A percentile compares a stretch with the other conserved stretches of the same genome.
These are phyloP conservation scores for Blastocystis sp. DNA, from an alignment of 352 stramenopile species.

Conservation along the genomic window DNA sequence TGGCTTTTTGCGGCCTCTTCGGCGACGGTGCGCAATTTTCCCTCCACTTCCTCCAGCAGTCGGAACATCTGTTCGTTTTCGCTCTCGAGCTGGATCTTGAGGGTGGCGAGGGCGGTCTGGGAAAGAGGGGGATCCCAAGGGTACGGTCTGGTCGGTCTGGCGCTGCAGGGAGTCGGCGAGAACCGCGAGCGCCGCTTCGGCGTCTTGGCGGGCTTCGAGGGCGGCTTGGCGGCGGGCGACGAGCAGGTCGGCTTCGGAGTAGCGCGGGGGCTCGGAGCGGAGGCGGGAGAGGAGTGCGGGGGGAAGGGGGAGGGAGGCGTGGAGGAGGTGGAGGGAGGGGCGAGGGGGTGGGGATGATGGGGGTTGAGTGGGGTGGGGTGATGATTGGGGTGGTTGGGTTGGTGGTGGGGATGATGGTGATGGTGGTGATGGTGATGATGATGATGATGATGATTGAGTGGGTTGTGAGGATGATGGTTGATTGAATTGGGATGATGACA, in stretches of 20 bases:
- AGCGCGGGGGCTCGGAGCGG: background rate
- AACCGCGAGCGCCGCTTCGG: background rate
- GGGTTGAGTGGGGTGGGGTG: background rate
- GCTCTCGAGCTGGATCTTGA: background rate
- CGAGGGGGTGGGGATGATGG: background rate
- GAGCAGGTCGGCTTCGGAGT: background rate
- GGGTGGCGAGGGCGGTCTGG: background rate
- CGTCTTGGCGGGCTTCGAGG: background rate
- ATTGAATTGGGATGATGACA: background rate
- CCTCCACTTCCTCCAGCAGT: background rate
- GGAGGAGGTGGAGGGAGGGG: background rate
- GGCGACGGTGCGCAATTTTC: background rate
- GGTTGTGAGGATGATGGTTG: background rate
- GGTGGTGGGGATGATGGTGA: background rate
- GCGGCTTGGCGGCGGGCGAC: background rate
- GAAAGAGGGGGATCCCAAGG: background rate
- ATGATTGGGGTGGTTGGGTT: background rate
- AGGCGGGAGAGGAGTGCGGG: background rate
- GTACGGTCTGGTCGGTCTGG: background rate
- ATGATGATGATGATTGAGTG: background rate
- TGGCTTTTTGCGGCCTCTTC: background rate
- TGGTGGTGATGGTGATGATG: too few species aligned
- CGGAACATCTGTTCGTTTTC: conserved; percentile 16
- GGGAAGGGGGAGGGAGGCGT: background rate
- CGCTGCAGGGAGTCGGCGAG: background rate